Percentiles rank a stretch among this genome's conserved stretches.
These are phyloP conservation scores for Wickerhamomyces chambardii DNA, from an alignment of 805 yeast species.

Conservation along the genomic window DNA sequence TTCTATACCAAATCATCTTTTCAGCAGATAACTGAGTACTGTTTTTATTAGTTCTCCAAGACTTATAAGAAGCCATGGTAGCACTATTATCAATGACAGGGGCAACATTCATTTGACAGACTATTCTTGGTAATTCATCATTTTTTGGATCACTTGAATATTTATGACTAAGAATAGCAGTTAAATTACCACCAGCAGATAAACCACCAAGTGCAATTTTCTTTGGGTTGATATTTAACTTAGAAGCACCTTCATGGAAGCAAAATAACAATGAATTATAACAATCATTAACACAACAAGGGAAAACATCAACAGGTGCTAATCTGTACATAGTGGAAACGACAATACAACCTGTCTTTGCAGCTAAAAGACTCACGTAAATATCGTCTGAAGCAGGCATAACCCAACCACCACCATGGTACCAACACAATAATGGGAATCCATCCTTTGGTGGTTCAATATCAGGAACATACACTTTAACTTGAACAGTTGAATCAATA, in stretches of 20 bases:
- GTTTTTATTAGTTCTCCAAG: constrained; percentile 29
- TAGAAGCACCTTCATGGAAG: constrained; percentile 15
- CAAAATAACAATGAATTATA: constrained; percentile 24
- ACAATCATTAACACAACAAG: constrained; percentile 36
- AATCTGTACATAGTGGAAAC: constrained; percentile 37
- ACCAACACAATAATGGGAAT: constrained; percentile 29
- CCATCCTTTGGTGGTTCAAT: constrained; percentile 24
- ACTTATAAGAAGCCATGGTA: constrained; percentile 21
- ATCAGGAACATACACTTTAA: no score
- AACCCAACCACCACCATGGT: constrained; percentile 39
- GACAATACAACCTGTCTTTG: constrained; percentile 25
- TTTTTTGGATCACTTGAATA: constrained; percentile 10
- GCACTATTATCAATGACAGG: constrained; percentile 37
- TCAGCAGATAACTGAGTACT: constrained; percentile 35
- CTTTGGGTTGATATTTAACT: constrained; percentile 18
- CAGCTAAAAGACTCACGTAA: constrained; percentile 30
- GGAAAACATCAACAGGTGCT: constrained; percentile 41
- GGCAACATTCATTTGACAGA: constrained; percentile 31
- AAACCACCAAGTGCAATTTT: constrained; percentile 34
- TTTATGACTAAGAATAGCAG: constrained; percentile 19
- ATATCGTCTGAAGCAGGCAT: constrained; percentile 29
- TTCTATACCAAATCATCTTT: constrained; percentile 38
- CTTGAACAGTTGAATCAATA: constrained; percentile 20
- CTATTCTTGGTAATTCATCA: constrained; percentile 24
- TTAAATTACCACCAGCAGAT: constrained; percentile 32